Evolutionary conservation across 345 rosid genomes (phyloP).

Genomic region (Arabidopsis thaliana): DNA sequence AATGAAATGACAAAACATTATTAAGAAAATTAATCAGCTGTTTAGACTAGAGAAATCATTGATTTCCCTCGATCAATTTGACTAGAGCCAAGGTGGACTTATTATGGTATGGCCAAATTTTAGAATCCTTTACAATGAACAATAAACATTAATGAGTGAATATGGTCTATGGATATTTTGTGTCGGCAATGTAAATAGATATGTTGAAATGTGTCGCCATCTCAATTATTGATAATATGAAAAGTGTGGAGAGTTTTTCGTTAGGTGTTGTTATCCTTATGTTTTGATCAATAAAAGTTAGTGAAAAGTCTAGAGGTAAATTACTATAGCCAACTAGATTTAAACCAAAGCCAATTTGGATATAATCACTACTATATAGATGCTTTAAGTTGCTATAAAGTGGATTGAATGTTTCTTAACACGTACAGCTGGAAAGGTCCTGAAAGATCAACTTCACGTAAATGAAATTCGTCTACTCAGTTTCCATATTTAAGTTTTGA

Average conservation of each 20-base stretch:
- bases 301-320: not conserved
- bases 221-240: conserved; percentile 37
- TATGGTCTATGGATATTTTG: conserved; percentile 23
- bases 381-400: no score
- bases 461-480: no score
- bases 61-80: not conserved
- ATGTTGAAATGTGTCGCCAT: conserved; percentile 36
- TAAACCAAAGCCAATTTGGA: conserved; percentile 10
- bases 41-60: not conserved
- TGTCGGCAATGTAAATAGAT: conserved; percentile 41
- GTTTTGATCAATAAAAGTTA: conserved; percentile 4
- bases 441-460: no score
- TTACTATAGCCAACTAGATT: not conserved
- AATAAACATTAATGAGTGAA: conserved; percentile 16
- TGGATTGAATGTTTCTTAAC: no score
- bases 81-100: not conserved
- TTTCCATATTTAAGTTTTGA: no score
- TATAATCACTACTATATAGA: conserved; percentile 11
- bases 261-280: conserved; percentile 18
- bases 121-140: not conserved
- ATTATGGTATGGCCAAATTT: not conserved
- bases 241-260: not conserved
- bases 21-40: not conserved
- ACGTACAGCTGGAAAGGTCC: no score
- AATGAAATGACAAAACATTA: no score